These are phyloP conservation scores for Echium plantagineum DNA, from an alignment of 257 asterid genomes.

Conservation along the genomic window DNA sequence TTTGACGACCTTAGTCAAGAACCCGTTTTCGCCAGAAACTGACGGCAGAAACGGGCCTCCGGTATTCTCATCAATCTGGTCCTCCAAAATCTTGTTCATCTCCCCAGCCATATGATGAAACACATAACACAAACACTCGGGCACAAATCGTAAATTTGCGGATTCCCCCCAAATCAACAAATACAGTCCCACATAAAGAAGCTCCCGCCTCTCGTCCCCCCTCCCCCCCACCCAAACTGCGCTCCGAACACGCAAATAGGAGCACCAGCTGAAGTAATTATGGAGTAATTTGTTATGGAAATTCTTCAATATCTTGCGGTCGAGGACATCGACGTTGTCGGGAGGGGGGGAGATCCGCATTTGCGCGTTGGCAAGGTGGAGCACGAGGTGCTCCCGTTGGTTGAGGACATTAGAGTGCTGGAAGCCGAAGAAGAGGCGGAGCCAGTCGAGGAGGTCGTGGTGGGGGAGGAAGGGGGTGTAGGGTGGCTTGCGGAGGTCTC, in stretches of 20 bases:
- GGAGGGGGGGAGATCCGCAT: slow-evolving; percentile 96
- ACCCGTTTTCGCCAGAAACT: slow-evolving; percentile 77
- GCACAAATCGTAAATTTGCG: slow-evolving; percentile 82
- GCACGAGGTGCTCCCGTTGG: slow-evolving; percentile 85
- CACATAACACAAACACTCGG: slow-evolving; percentile 72
- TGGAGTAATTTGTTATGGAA: no score
- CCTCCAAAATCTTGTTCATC: slow-evolving; percentile 82
- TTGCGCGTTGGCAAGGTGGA: slow-evolving; percentile 88
- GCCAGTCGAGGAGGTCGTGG: slow-evolving; percentile 88
- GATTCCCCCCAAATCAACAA: slow-evolving; percentile 95
- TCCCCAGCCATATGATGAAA: slow-evolving; percentile 96
- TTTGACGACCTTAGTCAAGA: slow-evolving; percentile 52
- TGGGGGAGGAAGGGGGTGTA: slow-evolving; percentile 56
- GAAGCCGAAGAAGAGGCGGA: slow-evolving; percentile 76
- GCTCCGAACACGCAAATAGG: no score
- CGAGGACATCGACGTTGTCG: slow-evolving; percentile 76
- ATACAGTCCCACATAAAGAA: slow-evolving; percentile 72
- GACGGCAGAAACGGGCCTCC: slow-evolving; percentile 87
- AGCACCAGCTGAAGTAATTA: no score
- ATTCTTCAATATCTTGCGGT: slow-evolving; percentile 31
- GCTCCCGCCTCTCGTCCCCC: slow-evolving; percentile 35
- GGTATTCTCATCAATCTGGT: slow-evolving; percentile 84
- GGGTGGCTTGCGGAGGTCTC: slow-evolving; percentile 83
- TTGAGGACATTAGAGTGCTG: slow-evolving; percentile 69
- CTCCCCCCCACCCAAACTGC: no score